Conservation (phyloP, 164 flowering plant species). For the Berberis vulgaris region DNA sequence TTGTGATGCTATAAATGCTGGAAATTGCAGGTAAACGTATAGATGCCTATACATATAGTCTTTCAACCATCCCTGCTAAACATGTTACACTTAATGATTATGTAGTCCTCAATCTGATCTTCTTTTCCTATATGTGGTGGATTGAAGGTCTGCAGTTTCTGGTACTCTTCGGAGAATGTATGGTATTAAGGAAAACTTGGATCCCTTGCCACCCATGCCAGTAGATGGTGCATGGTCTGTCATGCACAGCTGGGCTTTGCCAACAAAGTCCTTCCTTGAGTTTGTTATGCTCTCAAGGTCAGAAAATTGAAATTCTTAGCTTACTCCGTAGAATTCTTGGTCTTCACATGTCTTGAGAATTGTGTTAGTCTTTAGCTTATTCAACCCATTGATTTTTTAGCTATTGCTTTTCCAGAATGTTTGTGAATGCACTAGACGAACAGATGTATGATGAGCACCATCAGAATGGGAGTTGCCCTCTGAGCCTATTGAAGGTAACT, state of each 20-base stretch:
- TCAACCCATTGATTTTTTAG: background rate
- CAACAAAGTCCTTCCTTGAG: constrained; percentile 86
- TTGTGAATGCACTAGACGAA: constrained; percentile 83
- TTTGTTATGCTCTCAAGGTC: constrained; percentile 97
- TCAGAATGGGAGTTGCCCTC: constrained; percentile 54
- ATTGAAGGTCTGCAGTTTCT: constrained; percentile 64
- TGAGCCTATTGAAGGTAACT: constrained; percentile 71
- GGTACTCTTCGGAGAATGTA: constrained; percentile 77
- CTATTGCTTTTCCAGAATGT: constrained; percentile 52
- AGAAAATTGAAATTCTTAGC: background rate
- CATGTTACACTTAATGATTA: too few relatives aligned
- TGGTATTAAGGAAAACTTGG: constrained; percentile 44
- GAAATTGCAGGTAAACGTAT: constrained; percentile 69
- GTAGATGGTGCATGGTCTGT: constrained; percentile 87
- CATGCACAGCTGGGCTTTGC: constrained; percentile 88
- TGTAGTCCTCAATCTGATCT: background rate
- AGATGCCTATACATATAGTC: too few relatives aligned
- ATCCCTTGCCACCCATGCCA: constrained; percentile 86
- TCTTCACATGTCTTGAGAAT: background rate
- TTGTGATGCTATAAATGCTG: constrained; percentile 95
- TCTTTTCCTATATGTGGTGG: background rate
- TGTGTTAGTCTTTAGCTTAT: too few relatives aligned
- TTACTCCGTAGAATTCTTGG: background rate
- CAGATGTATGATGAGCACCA: constrained; percentile 77
- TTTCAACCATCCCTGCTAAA: too few relatives aligned